Evolutionary conservation across 1,139 yeast genomes (phyloP), one percentile per base, ranked within the genome.

Genomic region (Geotrichum europaeum): DNA sequence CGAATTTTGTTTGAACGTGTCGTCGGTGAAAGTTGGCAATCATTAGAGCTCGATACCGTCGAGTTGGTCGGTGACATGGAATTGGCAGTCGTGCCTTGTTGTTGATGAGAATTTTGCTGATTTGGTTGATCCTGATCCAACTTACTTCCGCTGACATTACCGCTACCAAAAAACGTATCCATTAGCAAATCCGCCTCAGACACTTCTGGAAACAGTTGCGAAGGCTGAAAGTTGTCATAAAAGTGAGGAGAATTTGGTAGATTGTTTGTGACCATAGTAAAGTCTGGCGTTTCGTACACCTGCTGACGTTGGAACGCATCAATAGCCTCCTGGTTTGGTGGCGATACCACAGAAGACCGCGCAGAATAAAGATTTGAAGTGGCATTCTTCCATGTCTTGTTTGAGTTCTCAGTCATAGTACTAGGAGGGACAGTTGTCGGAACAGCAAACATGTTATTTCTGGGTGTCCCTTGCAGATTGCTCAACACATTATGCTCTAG

Each of bases 181-280:
- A 40, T 40, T n/a, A 40, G 18, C 22, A 40, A 40, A 40, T 40
- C 47, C 3, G 51, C 32, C 20, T 59, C 61, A 10, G 40, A 36
- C 10, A 25, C 49, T 49, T 74, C 76, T 1, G 78, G 78, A 62
- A 75, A 75, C 49, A 75, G 66, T 57, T 72, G 75, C 51, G 73
- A 69, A 6, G 78, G 78, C 64, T 73, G 75, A 67, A 75, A 75
- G 34, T 71, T 68, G 51, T 72, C 75, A 45, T 65, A 66, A 59
- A 72, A 70, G 20, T 58, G 53, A 15, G 57, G 57, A 7, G 63
- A 62, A 6, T 66, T 62, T n/a, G 74, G 73, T 4, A 74, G 68
- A 2, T 74, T 67, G 53, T 70, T 71, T 24, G 76, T 73, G 40
- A 74, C 73, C 53, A 75, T 66, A 60, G 63, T 69, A 56, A 74